Conservation (phyloP, 2,329 filamentous ascomycete species). For the Arthrocladium fulminans region DNA sequence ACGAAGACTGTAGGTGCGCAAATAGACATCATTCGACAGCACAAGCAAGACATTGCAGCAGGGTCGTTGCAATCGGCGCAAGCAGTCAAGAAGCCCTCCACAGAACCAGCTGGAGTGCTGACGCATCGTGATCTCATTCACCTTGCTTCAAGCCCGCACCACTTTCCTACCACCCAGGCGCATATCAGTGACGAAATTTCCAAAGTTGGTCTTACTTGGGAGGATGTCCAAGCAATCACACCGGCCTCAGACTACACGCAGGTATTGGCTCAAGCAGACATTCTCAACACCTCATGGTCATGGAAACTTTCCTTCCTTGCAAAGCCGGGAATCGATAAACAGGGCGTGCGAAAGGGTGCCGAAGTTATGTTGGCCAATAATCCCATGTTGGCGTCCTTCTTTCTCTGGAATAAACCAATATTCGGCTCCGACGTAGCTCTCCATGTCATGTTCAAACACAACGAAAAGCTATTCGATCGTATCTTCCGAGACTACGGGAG, state of each 20-base stretch:
- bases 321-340: background rate
- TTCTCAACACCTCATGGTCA: slow-evolving; percentile 4
- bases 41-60: background rate
- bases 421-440: slow-evolving; percentile 5
- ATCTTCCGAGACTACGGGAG: slow-evolving; percentile 2
- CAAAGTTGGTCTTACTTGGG: slow-evolving; percentile 5
- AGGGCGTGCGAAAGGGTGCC: background rate
- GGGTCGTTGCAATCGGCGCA: too few species aligned
- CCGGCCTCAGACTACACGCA: slow-evolving; percentile 4
- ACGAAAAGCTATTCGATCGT: background rate
- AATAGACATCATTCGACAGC: slow-evolving; percentile 2
- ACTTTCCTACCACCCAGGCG: background rate
- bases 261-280: slow-evolving; percentile 4
- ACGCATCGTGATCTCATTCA: background rate
- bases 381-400: slow-evolving; percentile 3
- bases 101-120: background rate
- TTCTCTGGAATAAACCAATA: background rate
- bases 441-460: background rate
- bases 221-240: background rate
- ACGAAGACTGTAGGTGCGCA: background rate
- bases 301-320: slow-evolving; percentile 2
- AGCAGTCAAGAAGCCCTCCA: too few species aligned
- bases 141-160: background rate
- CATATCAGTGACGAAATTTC: background rate
- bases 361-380: background rate